Base-by-base conservation (phyloP, 495 filamentous ascomycete species). In the Cercophora samala region DNA sequence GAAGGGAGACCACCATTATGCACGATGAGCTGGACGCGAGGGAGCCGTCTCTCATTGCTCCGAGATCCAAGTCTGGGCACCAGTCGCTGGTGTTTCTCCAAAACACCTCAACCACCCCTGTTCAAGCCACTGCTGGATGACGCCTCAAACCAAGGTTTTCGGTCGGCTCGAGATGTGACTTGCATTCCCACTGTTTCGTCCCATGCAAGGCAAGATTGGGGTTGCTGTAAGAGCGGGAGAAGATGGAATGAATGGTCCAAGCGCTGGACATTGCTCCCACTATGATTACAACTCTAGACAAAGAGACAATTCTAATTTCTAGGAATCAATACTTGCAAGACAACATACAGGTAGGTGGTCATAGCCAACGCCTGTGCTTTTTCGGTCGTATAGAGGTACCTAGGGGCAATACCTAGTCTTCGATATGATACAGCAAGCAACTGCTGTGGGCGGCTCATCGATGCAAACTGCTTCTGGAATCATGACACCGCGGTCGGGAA, bases 1-100 rank as follows among this genome's bases (percentile, higher is more conserved):
- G 53, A 32, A 25, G 15, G 19, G 52, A 1, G 56, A 67, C 11
- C 23, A 46, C 17, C 46, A 42, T 46, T 58, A 67, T 67, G 78
- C 78, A 78, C 74, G 78, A 79, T 78, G 74, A 74, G 72, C 60
- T 80, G 78, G 72, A 63, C 26, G 60, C 32, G 29, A 18, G 55
- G 24, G 25, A 62, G 24, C 32, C 32, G 26, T 62, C 17, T 46
- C 32, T 25, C 19, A 29, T 62, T 46, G 60, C 60, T 62, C 60
- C 60, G 26, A 62, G 24, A 56, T 56, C 6, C 19, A 21, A 56
- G 19, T 56, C 53, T 56, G 53, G 53, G 53, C 53, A 21, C 53
- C 53, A 56, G 25, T 25, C 21, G 29, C 6, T 29, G 58, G 56
- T 58, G 56, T 58, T 58, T 58, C 11, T 26, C 5, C 11, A 56